Base-by-base conservation (phyloP, 257 asterid genomes). In the Salvia splendens region DNA sequence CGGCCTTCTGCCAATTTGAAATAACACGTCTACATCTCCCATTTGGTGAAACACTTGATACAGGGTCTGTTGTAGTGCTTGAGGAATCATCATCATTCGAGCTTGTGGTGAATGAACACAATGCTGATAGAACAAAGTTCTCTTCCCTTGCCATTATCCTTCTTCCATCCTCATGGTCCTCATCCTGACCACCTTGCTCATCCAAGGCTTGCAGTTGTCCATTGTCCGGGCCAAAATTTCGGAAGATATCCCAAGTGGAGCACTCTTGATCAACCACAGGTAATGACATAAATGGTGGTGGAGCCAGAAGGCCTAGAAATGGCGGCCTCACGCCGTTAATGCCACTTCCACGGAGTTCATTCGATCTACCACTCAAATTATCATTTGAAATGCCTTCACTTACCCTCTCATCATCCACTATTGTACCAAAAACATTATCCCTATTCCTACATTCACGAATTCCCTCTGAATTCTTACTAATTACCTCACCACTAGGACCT, bases 21-120 rank as follows among this genome's bases (percentile, higher is more conserved):
- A 85, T 94, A 51, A 64, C 79, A 24, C 88, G 83, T 52, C 77
- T 77, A 75, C 61, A 82, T 76, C 83, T 85, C 47, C 90, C 88
- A 76, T 69, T 77, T 0, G 96, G 92, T n/a, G 99, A 94, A 43
- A 77, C 71, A 76, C 81, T 82, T 5, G 89, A 83, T 76, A 68
- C 73, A 24, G 86, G 91, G 57, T 84, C 96, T 0, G 96, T 91
- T 5, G 96, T 81, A 30, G 87, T 67, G 72, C 96, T 91, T 5
- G 97, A 94, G 70, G 89, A 83, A 77, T 88, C 99, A 69, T 88
- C 99, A 36, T 87, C 95, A 66, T 83, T 84, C 0, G 98, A 89
- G 66, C 64, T 82, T 16, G 95, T 71, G 55, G 94, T 78, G 68
- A 87, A 90, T 5, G 95, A 86, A 78, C 82, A 85, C 8, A 89